A percentile compares a stretch with the other conserved stretches of the same genome.
Conservation (phyloP, 2,329 filamentous ascomycete genomes). For the Amauroascus niger region DNA sequence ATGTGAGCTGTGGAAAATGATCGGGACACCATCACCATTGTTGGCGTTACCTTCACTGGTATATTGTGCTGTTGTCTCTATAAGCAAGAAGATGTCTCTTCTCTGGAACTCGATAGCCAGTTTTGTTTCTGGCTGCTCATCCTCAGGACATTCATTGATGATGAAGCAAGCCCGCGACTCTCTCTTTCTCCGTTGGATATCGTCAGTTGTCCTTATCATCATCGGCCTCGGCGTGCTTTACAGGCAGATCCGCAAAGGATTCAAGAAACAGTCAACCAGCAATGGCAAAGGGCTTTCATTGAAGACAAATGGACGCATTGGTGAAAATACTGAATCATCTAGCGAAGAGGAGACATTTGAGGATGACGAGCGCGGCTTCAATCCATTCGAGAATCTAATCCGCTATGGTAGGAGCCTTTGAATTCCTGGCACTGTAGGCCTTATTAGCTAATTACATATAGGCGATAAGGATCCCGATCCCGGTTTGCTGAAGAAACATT, state of each 20-base stretch:
- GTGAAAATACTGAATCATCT: constrained; percentile 4
- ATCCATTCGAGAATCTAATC: constrained; percentile 3
- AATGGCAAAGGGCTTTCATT: background rate
- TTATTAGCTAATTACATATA: background rate
- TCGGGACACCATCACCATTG: background rate
- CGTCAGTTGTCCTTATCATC: background rate
- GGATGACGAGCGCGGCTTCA: background rate
- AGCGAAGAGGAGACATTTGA: constrained; percentile 6
- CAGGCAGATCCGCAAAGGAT: background rate
- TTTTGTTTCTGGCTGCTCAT: background rate
- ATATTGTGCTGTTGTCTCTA: background rate
- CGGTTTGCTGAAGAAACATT: constrained; percentile 67
- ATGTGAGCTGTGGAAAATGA: background rate
- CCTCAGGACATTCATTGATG: background rate
- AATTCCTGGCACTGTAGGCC: background rate
- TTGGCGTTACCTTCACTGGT: background rate
- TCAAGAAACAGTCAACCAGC: background rate
- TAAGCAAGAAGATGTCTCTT: background rate
- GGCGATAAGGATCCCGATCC: constrained; percentile 53
- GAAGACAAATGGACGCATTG: background rate
- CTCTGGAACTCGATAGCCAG: background rate
- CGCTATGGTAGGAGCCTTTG: background rate
- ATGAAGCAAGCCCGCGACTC: background rate
- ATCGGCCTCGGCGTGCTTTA: background rate
- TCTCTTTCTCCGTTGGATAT: background rate